Evolutionary conservation across 2,329 filamentous ascomycete genomes (phyloP).

Genomic region (Fusarium verrucosum): DNA sequence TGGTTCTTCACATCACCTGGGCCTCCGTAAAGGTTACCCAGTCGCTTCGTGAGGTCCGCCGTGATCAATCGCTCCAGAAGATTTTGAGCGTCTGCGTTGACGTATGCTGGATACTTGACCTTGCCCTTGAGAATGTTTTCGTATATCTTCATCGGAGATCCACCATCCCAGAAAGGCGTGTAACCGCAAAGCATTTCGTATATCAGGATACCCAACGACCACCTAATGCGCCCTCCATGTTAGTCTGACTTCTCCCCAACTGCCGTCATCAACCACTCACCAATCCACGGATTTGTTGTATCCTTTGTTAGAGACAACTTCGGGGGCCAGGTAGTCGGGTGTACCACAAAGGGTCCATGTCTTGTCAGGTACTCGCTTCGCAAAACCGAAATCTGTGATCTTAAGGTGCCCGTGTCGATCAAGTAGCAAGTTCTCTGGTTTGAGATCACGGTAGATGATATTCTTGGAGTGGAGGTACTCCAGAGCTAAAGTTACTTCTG

Average conservation of each 20-base stretch:
- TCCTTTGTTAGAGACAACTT: slow-evolving; percentile 98
- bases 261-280: slow-evolving; percentile 63
- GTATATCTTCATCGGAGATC: slow-evolving; percentile 98
- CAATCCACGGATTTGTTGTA: slow-evolving; percentile 99
- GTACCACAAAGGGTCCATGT: slow-evolving; percentile 99
- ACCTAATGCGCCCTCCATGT: slow-evolving; percentile 67
- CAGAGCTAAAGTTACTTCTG: slow-evolving; percentile 92
- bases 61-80: slow-evolving; percentile 93
- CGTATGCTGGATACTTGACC: slow-evolving; percentile 96
- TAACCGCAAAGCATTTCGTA: slow-evolving; percentile 99
- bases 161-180: slow-evolving; percentile 98
- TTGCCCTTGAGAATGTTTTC: slow-evolving; percentile 97
- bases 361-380: slow-evolving; percentile 97
- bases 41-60: slow-evolving; percentile 89
- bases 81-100: slow-evolving; percentile 93
- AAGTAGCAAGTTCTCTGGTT: slow-evolving; percentile 91
- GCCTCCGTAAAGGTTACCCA: slow-evolving; percentile 93
- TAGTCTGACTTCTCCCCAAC: not conserved
- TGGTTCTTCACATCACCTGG: slow-evolving; percentile 94
- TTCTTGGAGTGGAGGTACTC: slow-evolving; percentile 95
- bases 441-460: slow-evolving; percentile 97
- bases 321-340: slow-evolving; percentile 94
- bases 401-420: slow-evolving; percentile 95
- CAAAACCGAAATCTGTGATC: slow-evolving; percentile 98
- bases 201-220: slow-evolving; percentile 97